These are phyloP conservation scores for Cadophora gregata DNA, from an alignment of 2,329 filamentous ascomycete species.

Conservation along the genomic window DNA sequence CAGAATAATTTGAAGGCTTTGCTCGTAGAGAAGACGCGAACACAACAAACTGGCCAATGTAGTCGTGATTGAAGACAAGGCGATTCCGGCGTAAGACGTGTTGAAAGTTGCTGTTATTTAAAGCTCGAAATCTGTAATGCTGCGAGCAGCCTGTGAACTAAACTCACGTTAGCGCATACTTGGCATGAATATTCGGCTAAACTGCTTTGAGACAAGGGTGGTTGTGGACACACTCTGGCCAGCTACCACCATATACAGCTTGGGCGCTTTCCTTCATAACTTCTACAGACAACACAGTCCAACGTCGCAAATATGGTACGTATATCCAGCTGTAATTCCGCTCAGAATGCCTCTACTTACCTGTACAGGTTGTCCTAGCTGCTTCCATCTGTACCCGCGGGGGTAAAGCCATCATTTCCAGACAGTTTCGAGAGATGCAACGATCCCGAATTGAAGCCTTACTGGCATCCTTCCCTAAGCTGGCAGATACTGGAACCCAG, in stretches of 20 bases:
- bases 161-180: neutral
- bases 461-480: slow-evolving; percentile 95
- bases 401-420: slow-evolving; percentile 96
- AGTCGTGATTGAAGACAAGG: neutral
- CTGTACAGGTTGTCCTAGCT: slow-evolving; percentile 86
- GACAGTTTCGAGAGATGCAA: slow-evolving; percentile 97
- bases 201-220: neutral
- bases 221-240: slow-evolving; percentile 11
- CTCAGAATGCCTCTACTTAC: slow-evolving; percentile 27
- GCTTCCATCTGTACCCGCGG: slow-evolving; percentile 98
- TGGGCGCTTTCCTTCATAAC: slow-evolving; percentile 2
- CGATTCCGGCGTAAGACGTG: neutral
- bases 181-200: neutral
- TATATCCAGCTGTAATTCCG: neutral
- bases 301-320: slow-evolving; percentile 34
- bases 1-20: neutral
- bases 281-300: neutral
- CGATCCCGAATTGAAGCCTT: slow-evolving; percentile 95
- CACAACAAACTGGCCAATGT: no score
- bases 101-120: neutral
- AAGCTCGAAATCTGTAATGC: neutral
- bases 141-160: neutral
- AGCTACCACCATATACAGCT: neutral
- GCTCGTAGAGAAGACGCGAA: neutral
- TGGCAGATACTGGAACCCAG: slow-evolving; percentile 93